A percentile compares a stretch with the other conserved stretches of the same genome.
phyloP scores from a whole-genome alignment of 805 yeast genomes.

The Saccharomycopsis fodiens region DNA sequence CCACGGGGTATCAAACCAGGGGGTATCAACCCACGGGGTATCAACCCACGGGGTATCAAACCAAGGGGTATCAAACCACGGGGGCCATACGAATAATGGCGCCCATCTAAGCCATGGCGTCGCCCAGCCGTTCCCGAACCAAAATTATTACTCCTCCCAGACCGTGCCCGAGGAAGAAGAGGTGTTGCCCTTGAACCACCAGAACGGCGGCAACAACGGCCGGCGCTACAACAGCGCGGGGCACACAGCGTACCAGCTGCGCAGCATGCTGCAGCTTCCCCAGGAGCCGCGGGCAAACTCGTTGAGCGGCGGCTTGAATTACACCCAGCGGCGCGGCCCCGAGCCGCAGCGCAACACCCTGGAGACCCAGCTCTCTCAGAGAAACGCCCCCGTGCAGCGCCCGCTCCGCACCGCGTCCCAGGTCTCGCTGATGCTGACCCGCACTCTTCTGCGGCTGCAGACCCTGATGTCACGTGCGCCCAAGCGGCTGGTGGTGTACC shows the following conservation, averaged over 20 bases:
- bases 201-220: background rate
- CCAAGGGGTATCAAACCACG: conserved; percentile 22
- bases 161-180: no score
- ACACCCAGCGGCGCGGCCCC: background rate
- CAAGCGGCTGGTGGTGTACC: conserved; percentile 66
- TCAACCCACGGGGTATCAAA: conserved; percentile 20
- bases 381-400: conserved; percentile 2
- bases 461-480: conserved; percentile 5
- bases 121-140: background rate
- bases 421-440: conserved; percentile 3
- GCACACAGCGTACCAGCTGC: background rate
- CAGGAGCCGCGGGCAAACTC: conserved; percentile 12
- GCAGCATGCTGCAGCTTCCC: conserved; percentile 1
- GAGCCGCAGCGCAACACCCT: background rate
- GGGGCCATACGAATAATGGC: background rate
- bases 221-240: conserved; percentile 9
- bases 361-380: background rate
- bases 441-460: conserved; percentile 6
- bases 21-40: conserved; percentile 13
- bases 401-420: conserved; percentile 5
- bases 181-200: conserved; percentile 8
- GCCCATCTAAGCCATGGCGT: background rate
- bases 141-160: no score
- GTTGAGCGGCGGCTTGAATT: conserved; percentile 3
- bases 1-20: no score